Conservation (phyloP, 345 rosid species). For the Citrus inodora region DNA sequence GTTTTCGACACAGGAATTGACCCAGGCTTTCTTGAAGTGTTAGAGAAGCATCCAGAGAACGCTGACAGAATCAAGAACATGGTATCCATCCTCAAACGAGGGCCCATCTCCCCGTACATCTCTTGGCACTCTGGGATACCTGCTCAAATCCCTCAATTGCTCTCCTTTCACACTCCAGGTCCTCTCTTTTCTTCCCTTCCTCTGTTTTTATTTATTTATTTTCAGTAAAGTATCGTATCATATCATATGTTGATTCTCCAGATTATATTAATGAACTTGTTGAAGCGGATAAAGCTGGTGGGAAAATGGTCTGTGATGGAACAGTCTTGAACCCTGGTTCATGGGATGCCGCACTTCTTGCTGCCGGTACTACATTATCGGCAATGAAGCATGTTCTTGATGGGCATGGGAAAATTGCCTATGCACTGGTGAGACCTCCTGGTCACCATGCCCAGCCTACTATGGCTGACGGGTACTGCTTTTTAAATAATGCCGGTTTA, state of each 20-base stretch:
- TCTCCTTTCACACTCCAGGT: slow-evolving; percentile 72
- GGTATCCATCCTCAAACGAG: slow-evolving; percentile 73
- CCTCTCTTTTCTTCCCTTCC: background rate
- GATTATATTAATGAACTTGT: slow-evolving; percentile 56
- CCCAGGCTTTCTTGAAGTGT: slow-evolving; percentile 70
- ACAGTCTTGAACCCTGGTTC: slow-evolving; percentile 82
- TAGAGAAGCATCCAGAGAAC: slow-evolving; percentile 86
- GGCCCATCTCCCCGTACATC: slow-evolving; percentile 69
- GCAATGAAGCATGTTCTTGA: slow-evolving; percentile 76
- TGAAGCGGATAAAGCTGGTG: slow-evolving; percentile 56
- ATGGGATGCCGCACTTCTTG: slow-evolving; percentile 72
- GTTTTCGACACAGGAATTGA: slow-evolving; percentile 63
- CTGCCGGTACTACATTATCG: slow-evolving; percentile 76
- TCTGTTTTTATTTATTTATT: background rate
- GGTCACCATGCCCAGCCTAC: slow-evolving; percentile 96
- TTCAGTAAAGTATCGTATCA: background rate
- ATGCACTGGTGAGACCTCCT: slow-evolving; percentile 83
- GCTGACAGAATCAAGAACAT: slow-evolving; percentile 73
- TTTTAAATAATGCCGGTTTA: slow-evolving; percentile 77
- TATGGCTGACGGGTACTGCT: slow-evolving; percentile 91
- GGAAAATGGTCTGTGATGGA: slow-evolving; percentile 43
- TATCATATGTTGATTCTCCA: slow-evolving; percentile 18
- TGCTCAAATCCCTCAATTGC: slow-evolving; percentile 56
- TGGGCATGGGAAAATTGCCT: slow-evolving; percentile 54
- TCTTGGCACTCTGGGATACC: slow-evolving; percentile 62